Evolutionary conservation across 2,329 filamentous ascomycete species (phyloP).

Genomic region (Penicillium concentricum): DNA sequence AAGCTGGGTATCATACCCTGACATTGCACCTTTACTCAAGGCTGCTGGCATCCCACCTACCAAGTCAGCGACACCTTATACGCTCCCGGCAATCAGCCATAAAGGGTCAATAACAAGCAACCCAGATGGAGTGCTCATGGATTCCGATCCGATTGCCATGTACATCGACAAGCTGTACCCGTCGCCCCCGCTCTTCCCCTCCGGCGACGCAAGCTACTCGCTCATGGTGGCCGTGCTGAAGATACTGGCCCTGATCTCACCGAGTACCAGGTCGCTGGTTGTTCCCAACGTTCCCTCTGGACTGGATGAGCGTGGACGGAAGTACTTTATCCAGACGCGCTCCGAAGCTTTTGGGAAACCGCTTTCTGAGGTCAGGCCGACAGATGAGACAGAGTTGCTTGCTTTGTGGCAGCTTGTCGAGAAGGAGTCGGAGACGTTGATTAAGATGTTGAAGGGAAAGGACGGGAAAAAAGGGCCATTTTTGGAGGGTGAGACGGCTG

Average conservation of each 20-base stretch:
- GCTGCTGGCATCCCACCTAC: constrained; percentile 23
- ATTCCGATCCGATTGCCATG: constrained; percentile 33
- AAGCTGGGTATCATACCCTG: constrained; percentile 27
- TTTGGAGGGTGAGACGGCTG: constrained; percentile 32
- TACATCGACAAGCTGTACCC: constrained; percentile 34
- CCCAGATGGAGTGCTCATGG: constrained; percentile 30
- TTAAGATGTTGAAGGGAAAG: constrained; percentile 29
- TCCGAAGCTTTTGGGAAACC: constrained; percentile 28
- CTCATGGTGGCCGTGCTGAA: constrained; percentile 25
- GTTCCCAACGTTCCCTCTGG: constrained; percentile 23
- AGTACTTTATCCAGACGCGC: constrained; percentile 34
- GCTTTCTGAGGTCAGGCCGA: constrained; percentile 29
- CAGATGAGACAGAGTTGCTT: constrained; percentile 20
- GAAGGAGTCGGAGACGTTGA: constrained; percentile 20
- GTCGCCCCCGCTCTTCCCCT: constrained; percentile 32
- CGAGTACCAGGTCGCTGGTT: constrained; percentile 12
- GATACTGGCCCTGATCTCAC: constrained; percentile 1
- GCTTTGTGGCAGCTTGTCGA: constrained; percentile 19
- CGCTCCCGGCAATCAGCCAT: constrained; percentile 37
- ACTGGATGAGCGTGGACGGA: constrained; percentile 29
- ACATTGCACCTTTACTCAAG: constrained; percentile 29
- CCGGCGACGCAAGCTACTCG: constrained; percentile 34
- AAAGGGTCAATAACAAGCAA: constrained; percentile 24
- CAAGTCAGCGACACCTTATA: constrained; percentile 22
- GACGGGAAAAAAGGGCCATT: constrained; percentile 35